Base-by-base conservation (phyloP, 73 alveolate species). In the Paramecium octaurelia region DNA sequence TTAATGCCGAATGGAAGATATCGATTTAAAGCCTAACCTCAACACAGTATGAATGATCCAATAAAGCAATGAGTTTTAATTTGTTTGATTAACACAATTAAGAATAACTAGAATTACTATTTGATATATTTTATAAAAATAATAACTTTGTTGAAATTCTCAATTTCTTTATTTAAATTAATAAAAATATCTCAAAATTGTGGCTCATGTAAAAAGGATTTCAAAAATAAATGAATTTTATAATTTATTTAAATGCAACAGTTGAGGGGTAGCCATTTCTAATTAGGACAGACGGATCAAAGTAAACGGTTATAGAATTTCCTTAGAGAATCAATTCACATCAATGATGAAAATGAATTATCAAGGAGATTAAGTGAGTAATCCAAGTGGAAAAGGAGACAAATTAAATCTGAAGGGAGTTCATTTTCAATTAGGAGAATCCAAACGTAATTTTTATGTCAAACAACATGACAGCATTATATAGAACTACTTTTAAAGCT, bases 11-110 rank as follows among this genome's bases (percentile, higher is more conserved):
- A 95, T 92, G 98, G 98, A 24, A 50, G 92, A 34, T 95, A 95
- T 85, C 95, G 97, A 69, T 95, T 96, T 95, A 95, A 95, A 59
- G 97, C 95, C 12, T 86, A 96, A 88, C 93, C 93, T 80, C 92
- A 95, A 71, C 98, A 95, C 75, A 96, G 96, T 8, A 94, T 95
- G 95, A 95, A 95, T 36, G 96, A 96, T 12, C 92, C 96, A 24
- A 92, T 95, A 9, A 95, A 95, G 31, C 8, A 80, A 46, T 80
- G 91, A 80, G 8, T 36, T 18, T n/a, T 54, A 54, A 18, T n/a
- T 18, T 54, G 16, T 12, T 48, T 48, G 6, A 48, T 48, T 48
- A 48, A 48, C 21, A 48, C 18, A 48, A 14, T 48, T 48, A 48
- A 48, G 59, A 48, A 48, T 7, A 48, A 48, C 24, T 48, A 48